These are phyloP conservation scores for Schizochytrium sp. DNA, from an alignment of 108 stramenopile genomes.

Conservation along the genomic window DNA sequence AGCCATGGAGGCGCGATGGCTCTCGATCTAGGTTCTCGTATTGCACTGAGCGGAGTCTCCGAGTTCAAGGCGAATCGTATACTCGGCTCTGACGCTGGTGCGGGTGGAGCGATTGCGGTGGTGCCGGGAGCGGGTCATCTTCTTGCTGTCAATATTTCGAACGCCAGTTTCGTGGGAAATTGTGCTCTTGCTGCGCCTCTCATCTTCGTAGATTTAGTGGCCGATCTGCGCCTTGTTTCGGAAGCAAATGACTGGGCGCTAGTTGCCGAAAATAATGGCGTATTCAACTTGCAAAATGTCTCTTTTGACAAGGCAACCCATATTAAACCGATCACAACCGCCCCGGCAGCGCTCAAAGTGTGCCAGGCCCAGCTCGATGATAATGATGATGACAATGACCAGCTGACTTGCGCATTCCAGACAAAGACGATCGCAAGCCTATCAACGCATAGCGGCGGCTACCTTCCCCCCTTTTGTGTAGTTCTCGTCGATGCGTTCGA, in stretches of 20 bases:
- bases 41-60: not conserved
- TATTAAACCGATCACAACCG: not conserved
- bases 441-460: not conserved
- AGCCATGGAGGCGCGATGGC: not conserved
- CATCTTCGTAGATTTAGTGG: not conserved
- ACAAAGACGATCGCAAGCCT: not conserved
- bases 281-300: no score
- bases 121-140: no score
- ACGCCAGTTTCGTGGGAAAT: not conserved
- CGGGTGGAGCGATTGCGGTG: not conserved
- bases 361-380: not conserved
- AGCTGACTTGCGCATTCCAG: not conserved
- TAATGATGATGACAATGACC: not conserved
- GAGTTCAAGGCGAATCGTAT: not conserved
- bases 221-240: not conserved
- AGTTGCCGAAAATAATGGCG: no score
- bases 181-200: not conserved
- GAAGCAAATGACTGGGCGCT: not conserved
- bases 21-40: not conserved
- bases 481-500: not conserved
- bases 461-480: not conserved
- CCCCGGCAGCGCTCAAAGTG: not conserved
- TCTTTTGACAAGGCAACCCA: not conserved
- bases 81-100: not conserved
- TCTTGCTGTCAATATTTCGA: no score